Conservation (phyloP, 2,329 filamentous ascomycete genomes). For the Neonectria coccinea region DNA sequence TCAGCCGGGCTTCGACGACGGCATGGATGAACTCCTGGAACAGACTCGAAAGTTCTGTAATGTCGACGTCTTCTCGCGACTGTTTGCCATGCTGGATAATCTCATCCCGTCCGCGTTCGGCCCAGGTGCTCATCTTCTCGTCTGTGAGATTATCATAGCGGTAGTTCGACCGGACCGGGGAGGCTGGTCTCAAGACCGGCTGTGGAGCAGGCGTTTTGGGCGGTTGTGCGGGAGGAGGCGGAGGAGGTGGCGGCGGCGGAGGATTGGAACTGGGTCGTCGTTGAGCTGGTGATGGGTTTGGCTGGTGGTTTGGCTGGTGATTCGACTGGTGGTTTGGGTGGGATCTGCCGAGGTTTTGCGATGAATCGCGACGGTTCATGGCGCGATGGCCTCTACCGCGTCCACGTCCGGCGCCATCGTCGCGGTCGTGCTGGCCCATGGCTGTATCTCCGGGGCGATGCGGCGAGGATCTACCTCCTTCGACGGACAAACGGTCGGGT, state of each 20-base stretch:
- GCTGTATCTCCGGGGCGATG: conserved; percentile 70
- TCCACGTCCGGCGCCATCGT: conserved; percentile 60
- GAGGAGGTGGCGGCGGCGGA: conserved; percentile 40
- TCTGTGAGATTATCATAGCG: conserved; percentile 83
- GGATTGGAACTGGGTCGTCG: conserved; percentile 38
- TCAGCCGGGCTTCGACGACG: conserved; percentile 75
- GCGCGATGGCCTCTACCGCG: conserved; percentile 62
- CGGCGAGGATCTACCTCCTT: conserved; percentile 68
- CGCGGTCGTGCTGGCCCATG: conserved; percentile 69
- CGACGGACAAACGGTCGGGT: conserved; percentile 61
- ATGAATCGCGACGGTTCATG: conserved; percentile 65
- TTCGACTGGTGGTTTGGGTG: conserved; percentile 16
- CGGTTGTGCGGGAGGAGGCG: conserved; percentile 37
- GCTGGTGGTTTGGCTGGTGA: conserved; percentile 9
- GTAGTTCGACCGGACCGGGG: conserved; percentile 63
- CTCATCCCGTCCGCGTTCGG: conserved; percentile 71
- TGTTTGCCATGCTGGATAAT: conserved; percentile 74
- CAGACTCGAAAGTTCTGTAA: conserved; percentile 74
- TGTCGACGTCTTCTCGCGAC: conserved; percentile 75
- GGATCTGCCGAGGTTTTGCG: conserved; percentile 49
- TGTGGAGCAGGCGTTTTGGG: conserved; percentile 34
- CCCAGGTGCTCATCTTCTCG: conserved; percentile 75
- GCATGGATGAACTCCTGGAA: conserved; percentile 89
- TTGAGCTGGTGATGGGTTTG: conserved; percentile 39
- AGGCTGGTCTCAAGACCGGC: conserved; percentile 43